These are phyloP conservation scores for Grigorovia jiainica DNA, from an alignment of 805 yeast species.

Conservation along the genomic window DNA sequence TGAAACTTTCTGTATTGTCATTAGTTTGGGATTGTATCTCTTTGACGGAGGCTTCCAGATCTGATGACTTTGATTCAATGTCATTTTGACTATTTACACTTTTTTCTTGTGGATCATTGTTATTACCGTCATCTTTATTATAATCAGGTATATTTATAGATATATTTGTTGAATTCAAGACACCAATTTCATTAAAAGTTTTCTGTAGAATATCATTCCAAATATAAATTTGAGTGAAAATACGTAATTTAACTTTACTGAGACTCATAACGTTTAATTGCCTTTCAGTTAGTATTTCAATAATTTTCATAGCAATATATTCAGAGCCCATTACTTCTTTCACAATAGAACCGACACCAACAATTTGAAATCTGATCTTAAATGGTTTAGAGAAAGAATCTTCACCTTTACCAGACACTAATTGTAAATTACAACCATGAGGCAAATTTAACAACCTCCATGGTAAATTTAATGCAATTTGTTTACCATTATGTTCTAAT, in stretches of 20 bases:
- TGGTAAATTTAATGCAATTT: constrained; percentile 34
- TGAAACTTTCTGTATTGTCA: no score
- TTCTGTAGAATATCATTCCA: constrained; percentile 7
- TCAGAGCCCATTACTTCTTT: constrained; percentile 17
- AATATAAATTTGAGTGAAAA: constrained; percentile 13
- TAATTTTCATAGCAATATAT: neutral
- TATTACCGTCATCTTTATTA: no score
- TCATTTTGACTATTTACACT: no score
- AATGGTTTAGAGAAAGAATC: constrained; percentile 5
- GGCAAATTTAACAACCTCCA: constrained; percentile 36
- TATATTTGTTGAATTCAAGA: constrained; percentile 7
- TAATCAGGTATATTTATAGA: constrained; percentile 2
- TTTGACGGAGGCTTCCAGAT: no score
- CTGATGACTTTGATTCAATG: no score
- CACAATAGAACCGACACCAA: constrained; percentile 16
- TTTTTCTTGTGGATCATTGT: no score
- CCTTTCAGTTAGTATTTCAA: constrained; percentile 2
- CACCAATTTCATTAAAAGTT: constrained; percentile 14
- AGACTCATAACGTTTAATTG: constrained; percentile 1
- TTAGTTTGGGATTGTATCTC: no score
- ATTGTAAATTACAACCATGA: constrained; percentile 34
- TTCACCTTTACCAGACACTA: constrained; percentile 7
- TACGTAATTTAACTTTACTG: constrained; percentile 12
- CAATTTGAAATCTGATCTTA: constrained; percentile 26
- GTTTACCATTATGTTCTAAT: constrained; percentile 25